These are phyloP conservation scores for Candida odintsovae DNA, from an alignment of 805 yeast genomes.

Conservation along the genomic window DNA sequence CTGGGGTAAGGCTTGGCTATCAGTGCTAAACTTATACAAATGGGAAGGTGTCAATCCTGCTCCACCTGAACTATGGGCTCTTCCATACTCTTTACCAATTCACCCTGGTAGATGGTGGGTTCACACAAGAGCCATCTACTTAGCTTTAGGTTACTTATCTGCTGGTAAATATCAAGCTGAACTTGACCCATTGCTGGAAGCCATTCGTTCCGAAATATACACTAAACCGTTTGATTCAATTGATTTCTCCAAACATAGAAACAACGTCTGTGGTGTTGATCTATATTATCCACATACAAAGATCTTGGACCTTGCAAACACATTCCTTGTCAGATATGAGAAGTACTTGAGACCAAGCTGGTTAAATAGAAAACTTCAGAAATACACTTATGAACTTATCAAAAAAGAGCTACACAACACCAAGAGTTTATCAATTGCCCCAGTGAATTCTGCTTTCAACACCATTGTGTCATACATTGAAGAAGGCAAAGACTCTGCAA, in stretches of 20 bases:
- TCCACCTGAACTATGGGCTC: conserved; percentile 89
- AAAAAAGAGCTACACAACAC: conserved; percentile 75
- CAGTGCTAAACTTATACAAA: conserved; percentile 70
- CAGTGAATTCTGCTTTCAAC: conserved; percentile 84
- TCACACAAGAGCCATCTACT: conserved; percentile 87
- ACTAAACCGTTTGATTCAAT: conserved; percentile 56
- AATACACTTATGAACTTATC: conserved; percentile 54
- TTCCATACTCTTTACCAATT: conserved; percentile 75
- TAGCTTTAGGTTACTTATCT: conserved; percentile 79
- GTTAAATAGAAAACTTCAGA: conserved; percentile 48
- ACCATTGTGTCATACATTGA: conserved; percentile 63
- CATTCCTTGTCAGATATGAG: conserved; percentile 58
- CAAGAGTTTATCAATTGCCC: conserved; percentile 82
- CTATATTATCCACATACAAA: conserved; percentile 88
- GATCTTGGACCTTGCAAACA: conserved; percentile 57
- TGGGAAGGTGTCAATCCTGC: conserved; percentile 99
- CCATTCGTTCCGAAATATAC: conserved; percentile 78
- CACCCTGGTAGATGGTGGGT: conserved; percentile 99
- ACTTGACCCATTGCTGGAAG: conserved; percentile 55
- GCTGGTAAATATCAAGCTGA: conserved; percentile 49
- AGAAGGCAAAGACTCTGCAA: conserved; percentile 63
- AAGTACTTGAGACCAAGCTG: conserved; percentile 70
- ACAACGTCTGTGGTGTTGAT: conserved; percentile 87
- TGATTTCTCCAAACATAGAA: conserved; percentile 65
- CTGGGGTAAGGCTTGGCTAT: conserved; percentile 95